phyloP scores from a whole-genome alignment of 176 grass and related monocot species.

The Themeda triandra region DNA sequence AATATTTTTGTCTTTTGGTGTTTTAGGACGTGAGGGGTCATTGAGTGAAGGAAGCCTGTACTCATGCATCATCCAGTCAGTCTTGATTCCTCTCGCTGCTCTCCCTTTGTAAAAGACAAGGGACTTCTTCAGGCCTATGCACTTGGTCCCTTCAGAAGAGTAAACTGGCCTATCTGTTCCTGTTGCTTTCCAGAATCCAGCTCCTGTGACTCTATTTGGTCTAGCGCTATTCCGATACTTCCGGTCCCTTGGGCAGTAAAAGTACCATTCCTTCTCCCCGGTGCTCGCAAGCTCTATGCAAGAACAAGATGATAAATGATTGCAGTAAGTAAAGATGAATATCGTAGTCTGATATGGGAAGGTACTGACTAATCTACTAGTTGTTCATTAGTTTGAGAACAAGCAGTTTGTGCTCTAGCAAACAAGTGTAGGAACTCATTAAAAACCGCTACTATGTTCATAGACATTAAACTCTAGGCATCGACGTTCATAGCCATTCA shows the following conservation, averaged over 20 bases:
- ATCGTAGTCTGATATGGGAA: background rate
- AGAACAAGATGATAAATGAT: constrained; percentile 7
- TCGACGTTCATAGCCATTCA: constrained; percentile 6
- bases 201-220: constrained; percentile 78
- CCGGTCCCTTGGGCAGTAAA: constrained; percentile 85
- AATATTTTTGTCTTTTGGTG: constrained; percentile 70
- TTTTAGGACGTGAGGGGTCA: constrained; percentile 55
- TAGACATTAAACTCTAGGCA: background rate
- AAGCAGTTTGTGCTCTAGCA: background rate
- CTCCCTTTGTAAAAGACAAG: constrained; percentile 92
- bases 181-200: constrained; percentile 97
- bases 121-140: constrained; percentile 93
- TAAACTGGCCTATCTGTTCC: constrained; percentile 93
- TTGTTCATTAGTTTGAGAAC: background rate
- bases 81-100: constrained; percentile 76
- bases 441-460: background rate
- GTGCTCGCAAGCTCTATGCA: constrained; percentile 62
- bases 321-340: constrained; percentile 11
- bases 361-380: background rate
- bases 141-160: constrained; percentile 73
- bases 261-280: constrained; percentile 94
- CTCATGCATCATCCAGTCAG: constrained; percentile 98
- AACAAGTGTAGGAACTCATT: background rate
- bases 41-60: constrained; percentile 77
- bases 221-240: constrained; percentile 88